Evolutionary conservation across 106 monocot genomes (phyloP).

Genomic region (Agapanthus africanus): DNA sequence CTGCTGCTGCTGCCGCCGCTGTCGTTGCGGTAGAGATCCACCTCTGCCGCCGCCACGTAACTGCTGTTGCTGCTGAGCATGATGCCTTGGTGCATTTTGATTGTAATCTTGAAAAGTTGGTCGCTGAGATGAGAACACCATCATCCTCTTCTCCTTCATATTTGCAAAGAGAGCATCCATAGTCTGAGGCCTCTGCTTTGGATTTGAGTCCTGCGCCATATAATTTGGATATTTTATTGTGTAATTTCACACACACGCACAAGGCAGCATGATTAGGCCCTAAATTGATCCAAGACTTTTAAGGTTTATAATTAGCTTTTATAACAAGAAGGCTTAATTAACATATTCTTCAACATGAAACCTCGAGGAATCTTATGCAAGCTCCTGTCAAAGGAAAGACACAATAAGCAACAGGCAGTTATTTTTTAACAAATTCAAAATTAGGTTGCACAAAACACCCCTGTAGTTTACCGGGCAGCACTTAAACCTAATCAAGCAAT

Average conservation of each 20-base stretch:
- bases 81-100: neutral
- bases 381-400: no score
- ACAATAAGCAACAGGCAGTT: no score
- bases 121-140: constrained; percentile 20
- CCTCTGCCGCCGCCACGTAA: neutral
- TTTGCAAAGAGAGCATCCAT: constrained; percentile 58
- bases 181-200: constrained; percentile 48
- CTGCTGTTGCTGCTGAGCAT: constrained; percentile 6
- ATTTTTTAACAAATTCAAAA: no score
- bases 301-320: no score
- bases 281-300: neutral
- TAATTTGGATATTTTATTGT: neutral
- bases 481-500: no score
- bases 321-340: no score
- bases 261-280: neutral
- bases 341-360: no score
- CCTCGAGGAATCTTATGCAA: no score
- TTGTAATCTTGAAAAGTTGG: neutral
- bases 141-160: constrained; percentile 52
- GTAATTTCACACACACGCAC: neutral
- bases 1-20: constrained; percentile 6
- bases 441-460: no score
- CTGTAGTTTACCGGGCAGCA: no score
- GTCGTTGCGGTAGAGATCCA: no score
- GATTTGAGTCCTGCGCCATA: neutral